Percentiles rank a stretch among this genome's conserved stretches.
These are phyloP conservation scores for Zarea fungicola DNA, from an alignment of 2,329 filamentous ascomycete genomes.

Conservation along the genomic window DNA sequence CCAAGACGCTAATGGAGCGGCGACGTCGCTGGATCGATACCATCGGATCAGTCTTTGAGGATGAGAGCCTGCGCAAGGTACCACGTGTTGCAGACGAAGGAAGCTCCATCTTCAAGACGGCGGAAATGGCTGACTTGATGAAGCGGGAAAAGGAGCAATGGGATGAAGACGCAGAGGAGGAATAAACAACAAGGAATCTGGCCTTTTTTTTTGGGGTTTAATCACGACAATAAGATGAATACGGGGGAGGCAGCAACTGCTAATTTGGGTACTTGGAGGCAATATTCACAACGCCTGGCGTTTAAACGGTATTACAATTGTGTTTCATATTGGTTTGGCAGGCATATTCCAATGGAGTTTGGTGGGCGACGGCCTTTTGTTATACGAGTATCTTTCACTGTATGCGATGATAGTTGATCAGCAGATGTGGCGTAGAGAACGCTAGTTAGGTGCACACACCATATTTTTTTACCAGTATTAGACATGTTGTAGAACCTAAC, in stretches of 20 bases:
- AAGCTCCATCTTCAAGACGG: conserved; percentile 67
- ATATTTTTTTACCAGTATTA: too few relatives aligned
- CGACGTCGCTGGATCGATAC: conserved; percentile 83
- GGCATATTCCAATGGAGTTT: conserved; percentile 3
- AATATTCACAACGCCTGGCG: neutral
- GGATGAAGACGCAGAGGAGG: conserved; percentile 73
- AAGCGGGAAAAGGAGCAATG: conserved; percentile 74
- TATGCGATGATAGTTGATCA: neutral
- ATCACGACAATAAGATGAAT: neutral
- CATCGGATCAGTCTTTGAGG: conserved; percentile 86
- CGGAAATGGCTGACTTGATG: conserved; percentile 66
- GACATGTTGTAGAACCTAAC: too few relatives aligned
- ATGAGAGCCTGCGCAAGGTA: conserved; percentile 68
- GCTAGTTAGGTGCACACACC: neutral
- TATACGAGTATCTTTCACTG: neutral
- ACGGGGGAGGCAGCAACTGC: neutral
- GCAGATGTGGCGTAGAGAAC: too few relatives aligned
- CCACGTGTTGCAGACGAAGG: conserved; percentile 59
- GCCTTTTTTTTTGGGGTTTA: neutral
- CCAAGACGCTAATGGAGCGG: conserved; percentile 87
- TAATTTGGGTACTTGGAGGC: neutral
- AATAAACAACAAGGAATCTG: conserved; percentile 27
- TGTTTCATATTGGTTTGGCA: neutral
- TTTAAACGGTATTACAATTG: neutral
- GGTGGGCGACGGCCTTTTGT: neutral